Evolutionary conservation across 2,329 filamentous ascomycete species (phyloP), one percentile per base, ranked within the genome.

Genomic region (Scorias spongiosa): DNA sequence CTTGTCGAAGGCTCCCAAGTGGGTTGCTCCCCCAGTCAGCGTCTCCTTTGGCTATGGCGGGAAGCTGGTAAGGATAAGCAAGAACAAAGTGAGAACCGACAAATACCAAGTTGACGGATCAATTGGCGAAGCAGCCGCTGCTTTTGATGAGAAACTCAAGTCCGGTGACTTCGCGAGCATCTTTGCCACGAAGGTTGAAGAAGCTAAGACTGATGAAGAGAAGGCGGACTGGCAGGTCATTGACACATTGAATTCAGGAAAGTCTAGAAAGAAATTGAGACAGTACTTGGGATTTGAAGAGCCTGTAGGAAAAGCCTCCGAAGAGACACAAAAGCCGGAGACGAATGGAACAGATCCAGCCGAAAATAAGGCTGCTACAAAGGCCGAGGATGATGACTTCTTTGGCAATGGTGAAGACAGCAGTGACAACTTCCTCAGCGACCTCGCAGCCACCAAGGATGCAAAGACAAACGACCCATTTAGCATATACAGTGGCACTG

Each of bases 151-250:
- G 52, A 80, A 86, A 9, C 67, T 98, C 45, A 75, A 80, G 56
- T 74, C 77, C 44, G 88, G 87, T 18, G 78, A 96, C 57, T 67
- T 98, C 14, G 72, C 74, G 4, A 71, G 71, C 37, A 84, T 98
- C 48, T 95, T 88, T 59, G 79, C 88, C 57, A 73, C 79, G 17
- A 84, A 89, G 58, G 80, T 87, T 48, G 69, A 79, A 20, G 69
- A 78, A 48, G 81, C 88, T 14, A 79, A 78, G 57, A 84, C 78
- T 0, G 88, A 95, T 1, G 86, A 93, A 51, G 91, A 96, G 61
- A 95, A 87, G 69, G 83, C 84, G 3, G 89, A 96, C 63, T 98
- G 91, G 91, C 82, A 83, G 51, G 86, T 96, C 32, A 85, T 98
- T 61, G 80, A 91, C 62, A 91, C 87, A 2, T 66, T 98, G 48